Conservation (phyloP, 2,329 filamentous ascomycete species). For the Fusarium nanum region DNA sequence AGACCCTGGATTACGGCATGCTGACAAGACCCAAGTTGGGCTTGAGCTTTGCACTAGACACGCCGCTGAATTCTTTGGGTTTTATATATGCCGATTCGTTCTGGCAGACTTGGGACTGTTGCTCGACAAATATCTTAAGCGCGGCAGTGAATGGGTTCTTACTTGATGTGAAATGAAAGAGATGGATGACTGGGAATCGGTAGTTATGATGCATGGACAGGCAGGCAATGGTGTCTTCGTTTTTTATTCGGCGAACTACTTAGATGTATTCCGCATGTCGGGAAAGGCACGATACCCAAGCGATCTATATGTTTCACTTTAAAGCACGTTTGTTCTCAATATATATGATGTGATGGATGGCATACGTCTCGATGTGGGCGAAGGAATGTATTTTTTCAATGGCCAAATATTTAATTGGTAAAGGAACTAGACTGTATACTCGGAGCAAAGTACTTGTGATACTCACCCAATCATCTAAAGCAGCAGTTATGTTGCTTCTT, state of each 20-base stretch:
- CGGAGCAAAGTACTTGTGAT: neutral
- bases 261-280: constrained; percentile 38
- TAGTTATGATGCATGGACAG: constrained; percentile 27
- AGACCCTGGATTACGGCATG: constrained; percentile 90
- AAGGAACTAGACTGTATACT: neutral
- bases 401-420: neutral
- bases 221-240: constrained; percentile 35
- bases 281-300: constrained; percentile 46
- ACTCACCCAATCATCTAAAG: neutral
- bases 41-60: constrained; percentile 93
- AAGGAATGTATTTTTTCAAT: neutral
- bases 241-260: constrained; percentile 33
- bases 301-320: constrained; percentile 44
- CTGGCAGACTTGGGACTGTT: constrained; percentile 84
- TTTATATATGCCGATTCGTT: constrained; percentile 97
- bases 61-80: constrained; percentile 96
- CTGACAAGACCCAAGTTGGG: constrained; percentile 93
- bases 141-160: constrained; percentile 92
- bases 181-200: constrained; percentile 15
- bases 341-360: neutral
- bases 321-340: constrained; percentile 2
- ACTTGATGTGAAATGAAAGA: constrained; percentile 44
- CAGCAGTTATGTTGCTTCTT: neutral
- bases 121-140: constrained; percentile 97
- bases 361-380: neutral